phyloP scores from a whole-genome alignment of 345 rosid genomes.

The Syzygium grande region DNA sequence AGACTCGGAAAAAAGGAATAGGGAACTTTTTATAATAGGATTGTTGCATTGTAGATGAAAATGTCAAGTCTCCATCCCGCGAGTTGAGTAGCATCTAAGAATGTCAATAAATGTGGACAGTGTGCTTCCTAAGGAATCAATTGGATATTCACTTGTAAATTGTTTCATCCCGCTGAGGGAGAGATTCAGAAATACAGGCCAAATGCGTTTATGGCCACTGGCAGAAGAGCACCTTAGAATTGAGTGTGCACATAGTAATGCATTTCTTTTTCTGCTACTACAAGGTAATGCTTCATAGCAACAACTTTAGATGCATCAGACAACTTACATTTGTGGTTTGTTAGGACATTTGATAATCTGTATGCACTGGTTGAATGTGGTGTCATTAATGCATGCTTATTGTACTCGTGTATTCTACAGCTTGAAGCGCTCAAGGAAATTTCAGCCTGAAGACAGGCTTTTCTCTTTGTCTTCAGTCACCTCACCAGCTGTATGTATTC shows the following conservation, averaged over 20 bases:
- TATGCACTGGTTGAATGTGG: neutral
- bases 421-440: constrained; percentile 91
- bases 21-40: neutral
- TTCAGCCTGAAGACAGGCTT: constrained; percentile 93
- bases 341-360: neutral
- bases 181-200: neutral
- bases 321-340: neutral
- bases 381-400: neutral
- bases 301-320: neutral
- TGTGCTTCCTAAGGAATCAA: neutral
- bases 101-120: neutral
- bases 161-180: neutral
- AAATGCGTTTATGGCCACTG: neutral
- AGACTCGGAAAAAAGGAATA: neutral
- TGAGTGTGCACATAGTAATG: neutral
- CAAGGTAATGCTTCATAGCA: neutral
- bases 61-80: neutral
- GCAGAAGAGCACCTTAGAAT: neutral
- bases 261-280: neutral
- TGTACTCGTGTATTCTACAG: constrained; percentile 19
- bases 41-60: neutral
- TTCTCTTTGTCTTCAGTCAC: constrained; percentile 91
- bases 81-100: neutral
- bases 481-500: constrained; percentile 74
- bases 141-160: neutral